phyloP scores from a whole-genome alignment of 768 basidiomycete species.

The Gloeopeniophorella convolvens region DNA sequence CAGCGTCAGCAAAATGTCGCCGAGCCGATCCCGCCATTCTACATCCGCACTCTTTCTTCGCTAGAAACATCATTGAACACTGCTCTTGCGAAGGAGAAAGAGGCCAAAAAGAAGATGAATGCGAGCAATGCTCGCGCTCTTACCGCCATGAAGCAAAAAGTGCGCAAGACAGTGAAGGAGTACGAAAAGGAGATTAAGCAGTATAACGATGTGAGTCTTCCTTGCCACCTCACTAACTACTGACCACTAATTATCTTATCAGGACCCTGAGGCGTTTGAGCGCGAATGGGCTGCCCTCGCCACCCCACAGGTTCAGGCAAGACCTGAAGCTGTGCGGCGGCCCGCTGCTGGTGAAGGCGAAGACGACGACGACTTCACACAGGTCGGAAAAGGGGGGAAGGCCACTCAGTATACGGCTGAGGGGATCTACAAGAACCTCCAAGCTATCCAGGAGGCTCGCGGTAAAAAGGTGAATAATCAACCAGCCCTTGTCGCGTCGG shows the following conservation, averaged over 20 bases:
- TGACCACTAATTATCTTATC: not conserved
- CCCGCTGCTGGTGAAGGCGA: conserved; percentile 38
- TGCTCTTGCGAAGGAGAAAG: conserved; percentile 80
- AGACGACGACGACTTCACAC: conserved; percentile 67
- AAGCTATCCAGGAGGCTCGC: conserved; percentile 86
- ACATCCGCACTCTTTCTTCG: conserved; percentile 62
- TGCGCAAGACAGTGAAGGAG: conserved; percentile 88
- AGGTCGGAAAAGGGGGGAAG: conserved; percentile 88
- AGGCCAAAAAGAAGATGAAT: conserved; percentile 95
- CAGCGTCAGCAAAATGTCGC: conserved; percentile 79
- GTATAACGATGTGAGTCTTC: conserved; percentile 62
- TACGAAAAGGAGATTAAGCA: conserved; percentile 74
- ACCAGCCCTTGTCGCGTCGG: not conserved
- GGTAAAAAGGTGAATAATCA: conserved; percentile 77
- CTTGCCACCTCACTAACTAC: not conserved
- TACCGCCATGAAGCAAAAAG: conserved; percentile 96
- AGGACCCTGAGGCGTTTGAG: conserved; percentile 90
- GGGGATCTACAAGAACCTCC: conserved; percentile 86
- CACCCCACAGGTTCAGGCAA: conserved; percentile 38
- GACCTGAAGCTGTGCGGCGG: conserved; percentile 33
- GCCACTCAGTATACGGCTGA: conserved; percentile 76
- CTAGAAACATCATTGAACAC: conserved; percentile 72
- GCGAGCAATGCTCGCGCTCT: conserved; percentile 89
- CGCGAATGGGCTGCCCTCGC: conserved; percentile 57
- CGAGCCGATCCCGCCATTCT: conserved; percentile 84